A percentile compares a stretch with the other conserved stretches of the same genome.
phyloP scores from a whole-genome alignment of 176 grass and related monocot species.

The Oryza officinalis region DNA sequence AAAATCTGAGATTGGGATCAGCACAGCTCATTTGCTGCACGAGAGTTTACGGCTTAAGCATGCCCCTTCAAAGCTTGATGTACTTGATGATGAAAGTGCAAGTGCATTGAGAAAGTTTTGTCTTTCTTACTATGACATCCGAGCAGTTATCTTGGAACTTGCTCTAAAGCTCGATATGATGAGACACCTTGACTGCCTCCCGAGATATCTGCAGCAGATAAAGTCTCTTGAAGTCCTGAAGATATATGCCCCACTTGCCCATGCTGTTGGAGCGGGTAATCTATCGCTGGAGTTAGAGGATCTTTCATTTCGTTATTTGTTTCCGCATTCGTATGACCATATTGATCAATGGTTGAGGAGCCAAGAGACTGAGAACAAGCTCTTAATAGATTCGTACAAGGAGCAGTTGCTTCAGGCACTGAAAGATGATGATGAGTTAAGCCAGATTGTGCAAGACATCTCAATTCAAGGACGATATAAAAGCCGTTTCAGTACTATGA shows the following conservation, averaged over 20 bases:
- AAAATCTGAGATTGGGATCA: conserved; percentile 60
- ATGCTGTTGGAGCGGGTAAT: conserved; percentile 81
- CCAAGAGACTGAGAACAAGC: conserved; percentile 64
- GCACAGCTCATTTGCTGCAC: conserved; percentile 68
- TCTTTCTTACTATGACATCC: conserved; percentile 88
- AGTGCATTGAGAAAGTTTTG: conserved; percentile 71
- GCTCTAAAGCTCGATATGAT: conserved; percentile 80
- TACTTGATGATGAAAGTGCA: conserved; percentile 75
- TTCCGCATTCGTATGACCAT: conserved; percentile 78
- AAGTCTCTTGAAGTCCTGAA: conserved; percentile 90
- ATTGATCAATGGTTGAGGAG: conserved; percentile 74
- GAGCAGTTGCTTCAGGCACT: conserved; percentile 62
- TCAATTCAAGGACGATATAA: conserved; percentile 78
- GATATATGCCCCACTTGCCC: conserved; percentile 89
- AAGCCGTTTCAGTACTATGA: conserved; percentile 97
- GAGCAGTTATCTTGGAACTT: conserved; percentile 82
- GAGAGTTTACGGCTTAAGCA: conserved; percentile 79
- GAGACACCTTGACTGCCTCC: conserved; percentile 71
- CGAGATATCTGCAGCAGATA: conserved; percentile 67
- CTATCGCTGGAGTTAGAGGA: conserved; percentile 88
- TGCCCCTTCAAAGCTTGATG: conserved; percentile 71
- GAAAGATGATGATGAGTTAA: conserved; percentile 59
- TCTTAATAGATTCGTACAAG: conserved; percentile 64
- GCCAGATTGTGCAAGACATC: conserved; percentile 58
- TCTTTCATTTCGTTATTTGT: conserved; percentile 84